phyloP scores from a whole-genome alignment of 78 protist genomes.

The Dictyostelium discoideum region dicty_2.7 NC_007088.5:3085501-3086000 shows the following conservation, averaged over 20 bases:
- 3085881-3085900: neutral
- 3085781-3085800: conserved; percentile 51
- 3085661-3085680: neutral
- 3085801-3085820: neutral
- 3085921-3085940: neutral
- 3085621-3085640: neutral
- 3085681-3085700: neutral
- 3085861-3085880: neutral
- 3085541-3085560: neutral
- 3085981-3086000: neutral
- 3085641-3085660: neutral
- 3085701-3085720: neutral
- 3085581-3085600: conserved; percentile 4
- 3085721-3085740: neutral
- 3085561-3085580: neutral
- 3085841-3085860: conserved; percentile 33
- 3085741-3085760: no score
- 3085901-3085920: neutral
- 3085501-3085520: conserved; percentile 34
- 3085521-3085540: neutral
- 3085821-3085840: conserved; percentile 53
- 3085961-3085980: neutral
- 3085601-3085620: neutral
- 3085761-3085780: neutral
- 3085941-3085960: neutral